Evolutionary conservation across 768 basidiomycete genomes (phyloP).

Genomic region (Xerocomus potaroensis): DNA sequence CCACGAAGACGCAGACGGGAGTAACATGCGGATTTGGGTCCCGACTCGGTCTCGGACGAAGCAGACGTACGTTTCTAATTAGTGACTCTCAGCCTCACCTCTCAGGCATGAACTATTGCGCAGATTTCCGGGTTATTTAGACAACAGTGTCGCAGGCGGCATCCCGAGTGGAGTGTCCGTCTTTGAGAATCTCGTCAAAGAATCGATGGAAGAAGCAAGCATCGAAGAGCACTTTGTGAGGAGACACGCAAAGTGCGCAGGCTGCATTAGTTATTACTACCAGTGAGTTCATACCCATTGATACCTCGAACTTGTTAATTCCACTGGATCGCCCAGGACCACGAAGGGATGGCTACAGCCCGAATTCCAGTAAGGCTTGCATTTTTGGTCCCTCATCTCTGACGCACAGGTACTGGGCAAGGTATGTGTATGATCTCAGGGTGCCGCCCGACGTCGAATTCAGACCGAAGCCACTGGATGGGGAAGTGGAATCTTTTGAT

Average conservation of each 20-base stretch:
- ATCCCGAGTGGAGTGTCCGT: constrained; percentile 74
- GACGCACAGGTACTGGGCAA: constrained; percentile 24
- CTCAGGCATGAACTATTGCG: neutral
- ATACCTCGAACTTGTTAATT: neutral
- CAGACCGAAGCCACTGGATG: constrained; percentile 74
- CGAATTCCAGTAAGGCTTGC: constrained; percentile 64
- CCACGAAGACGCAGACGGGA: constrained; percentile 34
- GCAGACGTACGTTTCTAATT: constrained; percentile 60
- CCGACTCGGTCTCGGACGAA: constrained; percentile 84
- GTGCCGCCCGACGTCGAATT: constrained; percentile 57
- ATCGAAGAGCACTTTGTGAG: constrained; percentile 62
- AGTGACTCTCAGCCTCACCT: neutral
- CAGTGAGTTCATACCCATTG: constrained; percentile 37
- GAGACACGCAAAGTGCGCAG: constrained; percentile 53
- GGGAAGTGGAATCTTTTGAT: constrained; percentile 92
- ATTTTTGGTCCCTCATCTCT: neutral
- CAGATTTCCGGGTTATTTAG: constrained; percentile 82
- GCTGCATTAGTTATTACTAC: constrained; percentile 80
- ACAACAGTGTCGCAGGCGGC: constrained; percentile 91
- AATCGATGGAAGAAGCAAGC: constrained; percentile 92
- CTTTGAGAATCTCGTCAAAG: constrained; percentile 79
- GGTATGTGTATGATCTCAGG: constrained; percentile 80
- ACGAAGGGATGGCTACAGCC: constrained; percentile 67
- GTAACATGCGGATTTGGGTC: constrained; percentile 68
- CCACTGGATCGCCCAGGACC: constrained; percentile 15